Base-by-base conservation (phyloP, 768 basidiomycete genomes). In the Cubamyces sp. region DNA sequence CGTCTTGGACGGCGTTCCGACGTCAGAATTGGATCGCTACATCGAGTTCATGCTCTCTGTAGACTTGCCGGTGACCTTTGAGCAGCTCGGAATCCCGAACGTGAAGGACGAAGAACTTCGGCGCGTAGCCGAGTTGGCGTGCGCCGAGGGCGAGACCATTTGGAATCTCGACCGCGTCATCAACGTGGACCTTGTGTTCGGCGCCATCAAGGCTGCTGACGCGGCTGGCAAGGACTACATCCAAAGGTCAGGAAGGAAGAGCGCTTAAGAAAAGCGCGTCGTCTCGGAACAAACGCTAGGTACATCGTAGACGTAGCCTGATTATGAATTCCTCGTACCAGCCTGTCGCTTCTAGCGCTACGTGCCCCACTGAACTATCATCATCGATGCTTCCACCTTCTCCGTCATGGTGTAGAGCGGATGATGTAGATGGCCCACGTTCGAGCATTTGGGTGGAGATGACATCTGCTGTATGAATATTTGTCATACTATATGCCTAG, bases 161-260 rank as follows among this genome's bases (percentile, higher is more conserved):
- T 73, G 72, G 72, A 73, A 73, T 42, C 65, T 73, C 62, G 70
- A 72, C 64, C 60, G 63, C 23, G 61, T 70, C 12, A 70, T 73
- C 56, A 71, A 66, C 56, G 65, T 64, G 19, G 70, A 70, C 34
- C 60, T 72, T 54, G 72, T 72, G 50, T 71, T 68, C 54, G 57
- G 66, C 30, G 70, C 70, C 12, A 69, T 73, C 60, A 71, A 69
- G 66, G 72, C 67, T 25, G 72, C 72, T 6, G 70, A 73, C 54
- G 70, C 68, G 2, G 72, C 67, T 8, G 65, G 69, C 11, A 64
- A 60, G 2, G 67, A 66, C 47, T 73, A 69, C 57, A 66, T 71
- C 47, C 61, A 60, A 58, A 60, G 70, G 21, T 55, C 62, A 2
- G 70, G 68, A 3, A 64, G 64, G 62, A 64, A 54, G 64, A 67